Conservation (phyloP, 2,329 filamentous ascomycete genomes). For the Talaromyces sp. region DNA sequence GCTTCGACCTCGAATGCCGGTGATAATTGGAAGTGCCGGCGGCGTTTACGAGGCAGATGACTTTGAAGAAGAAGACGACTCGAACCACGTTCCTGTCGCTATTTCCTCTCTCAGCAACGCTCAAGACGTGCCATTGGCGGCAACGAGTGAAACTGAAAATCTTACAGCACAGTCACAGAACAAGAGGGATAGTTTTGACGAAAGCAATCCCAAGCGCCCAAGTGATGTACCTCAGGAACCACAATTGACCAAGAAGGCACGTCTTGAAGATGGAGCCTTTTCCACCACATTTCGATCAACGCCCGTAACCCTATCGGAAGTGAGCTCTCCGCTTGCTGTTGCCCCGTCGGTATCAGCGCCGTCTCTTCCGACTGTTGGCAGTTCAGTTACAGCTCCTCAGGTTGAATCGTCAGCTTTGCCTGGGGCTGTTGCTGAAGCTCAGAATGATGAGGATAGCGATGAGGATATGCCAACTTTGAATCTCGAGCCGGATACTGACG, state of each 20-base stretch:
- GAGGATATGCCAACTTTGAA: conserved; percentile 46
- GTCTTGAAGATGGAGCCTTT: conserved; percentile 19
- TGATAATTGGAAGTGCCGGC: conserved; percentile 27
- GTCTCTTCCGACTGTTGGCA: neutral
- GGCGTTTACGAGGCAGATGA: conserved; percentile 26
- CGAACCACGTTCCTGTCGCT: neutral
- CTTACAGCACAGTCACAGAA: conserved; percentile 12
- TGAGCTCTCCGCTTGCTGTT: conserved; percentile 11
- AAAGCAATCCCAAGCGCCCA: neutral
- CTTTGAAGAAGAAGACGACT: conserved; percentile 16
- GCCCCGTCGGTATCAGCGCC: conserved; percentile 7
- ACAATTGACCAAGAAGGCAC: conserved; percentile 25
- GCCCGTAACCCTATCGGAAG: conserved; percentile 15
- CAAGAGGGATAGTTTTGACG: conserved; percentile 5
- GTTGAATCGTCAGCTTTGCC: neutral
- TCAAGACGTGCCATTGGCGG: neutral
- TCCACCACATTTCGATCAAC: conserved; percentile 5
- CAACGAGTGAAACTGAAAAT: conserved; percentile 1
- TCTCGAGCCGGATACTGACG: conserved; percentile 42
- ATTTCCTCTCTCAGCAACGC: neutral
- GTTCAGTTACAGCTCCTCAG: neutral
- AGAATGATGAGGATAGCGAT: conserved; percentile 37
- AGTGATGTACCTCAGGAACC: neutral
- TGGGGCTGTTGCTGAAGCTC: neutral
- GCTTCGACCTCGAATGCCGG: conserved; percentile 48